A percentile compares a stretch with the other conserved stretches of the same genome.
Evolutionary conservation across 345 rosid species (phyloP).

Genomic region (Euphorbia peplus): DNA sequence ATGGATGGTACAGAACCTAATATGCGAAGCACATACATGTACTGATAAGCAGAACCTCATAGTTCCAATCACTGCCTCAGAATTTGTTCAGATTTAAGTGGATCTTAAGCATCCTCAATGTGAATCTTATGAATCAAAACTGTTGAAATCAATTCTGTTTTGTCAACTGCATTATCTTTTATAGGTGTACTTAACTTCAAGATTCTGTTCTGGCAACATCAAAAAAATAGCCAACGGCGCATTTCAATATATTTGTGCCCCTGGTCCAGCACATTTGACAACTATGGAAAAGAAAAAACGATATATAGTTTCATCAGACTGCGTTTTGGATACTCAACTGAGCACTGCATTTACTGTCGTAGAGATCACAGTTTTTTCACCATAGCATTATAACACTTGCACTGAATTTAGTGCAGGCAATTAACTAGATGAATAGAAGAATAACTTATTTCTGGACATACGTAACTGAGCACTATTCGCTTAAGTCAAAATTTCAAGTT

Average conservation of each 20-base stretch:
- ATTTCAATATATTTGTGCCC: slow-evolving; percentile 85
- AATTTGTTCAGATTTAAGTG: slow-evolving; percentile 16
- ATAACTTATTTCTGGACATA: neutral
- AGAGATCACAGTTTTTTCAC: neutral
- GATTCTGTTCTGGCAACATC: slow-evolving; percentile 69
- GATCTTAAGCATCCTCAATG: slow-evolving; percentile 9
- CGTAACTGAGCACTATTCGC: neutral
- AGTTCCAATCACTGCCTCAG: slow-evolving; percentile 15
- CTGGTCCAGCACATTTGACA: slow-evolving; percentile 74
- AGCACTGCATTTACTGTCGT: neutral
- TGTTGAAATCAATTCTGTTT: slow-evolving; percentile 34
- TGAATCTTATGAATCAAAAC: slow-evolving; percentile 12
- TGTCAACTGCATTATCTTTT: slow-evolving; percentile 41
- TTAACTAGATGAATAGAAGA: neutral
- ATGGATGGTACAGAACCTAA: too few relatives aligned
- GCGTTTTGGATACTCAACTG: neutral
- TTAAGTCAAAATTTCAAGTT: neutral
- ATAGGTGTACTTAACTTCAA: slow-evolving; percentile 45
- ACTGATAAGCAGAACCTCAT: slow-evolving; percentile 6
- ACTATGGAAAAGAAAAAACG: slow-evolving; percentile 47
- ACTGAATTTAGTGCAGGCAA: neutral
- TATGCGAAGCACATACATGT: too few relatives aligned
- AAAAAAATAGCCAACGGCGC: slow-evolving; percentile 90
- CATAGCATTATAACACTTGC: neutral
- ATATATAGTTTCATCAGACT: neutral